A percentile compares a stretch with the other conserved stretches of the same genome.
Evolutionary conservation across 2,329 filamentous ascomycete species (phyloP).

Genomic region (Sporothrix humicola): DNA sequence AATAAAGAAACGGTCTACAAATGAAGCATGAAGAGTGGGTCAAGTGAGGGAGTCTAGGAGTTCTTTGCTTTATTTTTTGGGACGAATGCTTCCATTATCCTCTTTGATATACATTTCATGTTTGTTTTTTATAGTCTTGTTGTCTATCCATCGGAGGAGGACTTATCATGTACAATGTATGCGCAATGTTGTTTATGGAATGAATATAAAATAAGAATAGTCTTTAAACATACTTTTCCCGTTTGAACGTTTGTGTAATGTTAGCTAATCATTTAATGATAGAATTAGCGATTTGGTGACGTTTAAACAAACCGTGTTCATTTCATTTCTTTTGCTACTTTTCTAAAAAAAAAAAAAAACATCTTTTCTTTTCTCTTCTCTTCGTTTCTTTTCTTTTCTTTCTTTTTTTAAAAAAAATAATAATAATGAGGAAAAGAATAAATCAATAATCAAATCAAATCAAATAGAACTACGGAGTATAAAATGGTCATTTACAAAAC

Average conservation of each 20-base stretch:
- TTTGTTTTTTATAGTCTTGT: background rate
- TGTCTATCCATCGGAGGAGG: background rate
- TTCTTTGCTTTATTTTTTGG: background rate
- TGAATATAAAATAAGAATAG: background rate
- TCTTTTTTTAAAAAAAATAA: background rate
- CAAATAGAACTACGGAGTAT: no score
- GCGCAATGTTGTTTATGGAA: conserved; percentile 14
- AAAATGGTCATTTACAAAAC: no score
- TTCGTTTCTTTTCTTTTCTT: background rate
- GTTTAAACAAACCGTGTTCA: no score
- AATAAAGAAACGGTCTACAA: background rate
- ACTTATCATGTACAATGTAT: conserved; percentile 16
- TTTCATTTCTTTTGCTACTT: no score
- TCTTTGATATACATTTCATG: conserved; percentile 16
- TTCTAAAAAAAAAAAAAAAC: no score
- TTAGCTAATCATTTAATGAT: no score
- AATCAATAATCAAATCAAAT: no score
- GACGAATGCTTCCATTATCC: background rate
- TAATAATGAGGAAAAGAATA: no score
- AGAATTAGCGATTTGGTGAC: no score
- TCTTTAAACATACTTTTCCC: background rate
- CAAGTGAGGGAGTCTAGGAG: conserved; percentile 5
- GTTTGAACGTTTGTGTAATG: no score
- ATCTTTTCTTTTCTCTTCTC: background rate
- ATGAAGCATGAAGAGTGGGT: background rate